phyloP scores from a whole-genome alignment of 331 rosid species.

The Malus hybrid region DNA sequence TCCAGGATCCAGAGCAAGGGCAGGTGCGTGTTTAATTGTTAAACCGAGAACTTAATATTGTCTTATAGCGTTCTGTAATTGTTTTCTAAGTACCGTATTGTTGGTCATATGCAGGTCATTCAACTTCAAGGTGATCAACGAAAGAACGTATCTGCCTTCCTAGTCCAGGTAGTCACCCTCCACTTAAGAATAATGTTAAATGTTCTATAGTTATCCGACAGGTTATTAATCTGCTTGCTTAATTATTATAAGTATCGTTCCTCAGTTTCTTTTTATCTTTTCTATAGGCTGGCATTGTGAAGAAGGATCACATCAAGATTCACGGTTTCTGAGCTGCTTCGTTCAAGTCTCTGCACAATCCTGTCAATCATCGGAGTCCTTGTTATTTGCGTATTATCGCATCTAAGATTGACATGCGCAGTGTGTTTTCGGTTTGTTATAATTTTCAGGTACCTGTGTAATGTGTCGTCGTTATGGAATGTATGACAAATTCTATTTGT shows the following conservation, averaged over 20 bases:
- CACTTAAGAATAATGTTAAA: background rate
- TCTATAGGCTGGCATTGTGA: slow-evolving; percentile 51
- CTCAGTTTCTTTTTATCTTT: background rate
- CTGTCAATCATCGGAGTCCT: background rate
- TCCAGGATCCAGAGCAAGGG: slow-evolving; percentile 81
- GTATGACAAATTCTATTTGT: background rate
- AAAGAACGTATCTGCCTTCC: slow-evolving; percentile 35
- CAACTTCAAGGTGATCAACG: slow-evolving; percentile 42
- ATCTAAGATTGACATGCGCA: background rate
- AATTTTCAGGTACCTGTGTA: slow-evolving; percentile 17
- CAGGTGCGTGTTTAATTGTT: slow-evolving; percentile 36
- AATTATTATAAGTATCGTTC: too few relatives aligned
- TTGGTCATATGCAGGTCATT: slow-evolving; percentile 14
- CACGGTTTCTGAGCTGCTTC: slow-evolving; percentile 66
- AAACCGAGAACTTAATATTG: background rate
- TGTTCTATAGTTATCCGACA: too few relatives aligned
- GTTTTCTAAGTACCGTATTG: background rate
- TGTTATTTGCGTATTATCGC: background rate
- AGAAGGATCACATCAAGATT: slow-evolving; percentile 66
- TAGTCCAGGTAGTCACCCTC: slow-evolving; percentile 14
- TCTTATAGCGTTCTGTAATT: background rate
- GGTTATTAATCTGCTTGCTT: background rate
- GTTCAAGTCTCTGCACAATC: slow-evolving; percentile 1
- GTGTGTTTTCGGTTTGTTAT: slow-evolving; percentile 14
- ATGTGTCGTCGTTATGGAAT: slow-evolving; percentile 34